These are phyloP conservation scores for Paralagenidium karlingii DNA, from an alignment of 352 stramenopile genomes.

Conservation along the genomic window DNA sequence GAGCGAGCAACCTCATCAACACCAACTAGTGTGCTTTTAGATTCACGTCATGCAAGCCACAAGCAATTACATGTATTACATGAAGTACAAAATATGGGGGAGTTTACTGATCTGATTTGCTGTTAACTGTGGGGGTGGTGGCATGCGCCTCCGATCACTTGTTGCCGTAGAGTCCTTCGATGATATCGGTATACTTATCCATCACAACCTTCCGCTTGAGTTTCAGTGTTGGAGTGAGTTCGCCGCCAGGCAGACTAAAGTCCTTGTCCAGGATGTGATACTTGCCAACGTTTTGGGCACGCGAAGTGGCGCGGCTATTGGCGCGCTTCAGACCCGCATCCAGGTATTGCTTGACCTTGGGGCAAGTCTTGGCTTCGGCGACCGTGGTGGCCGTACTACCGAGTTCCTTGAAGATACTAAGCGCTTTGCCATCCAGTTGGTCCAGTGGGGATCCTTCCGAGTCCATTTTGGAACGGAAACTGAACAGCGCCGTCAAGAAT, in stretches of 20 bases:
- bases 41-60: no score
- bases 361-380: slow-evolving; percentile 41
- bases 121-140: no score
- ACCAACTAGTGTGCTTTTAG: no score
- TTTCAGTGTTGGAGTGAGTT: slow-evolving; percentile 96
- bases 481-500: slow-evolving; percentile 86
- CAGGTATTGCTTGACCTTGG: slow-evolving; percentile 72
- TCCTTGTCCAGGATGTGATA: slow-evolving; percentile 79
- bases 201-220: slow-evolving; percentile 88
- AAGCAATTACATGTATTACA: no score
- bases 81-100: no score
- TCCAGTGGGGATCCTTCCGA: slow-evolving; percentile 71
- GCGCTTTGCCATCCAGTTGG: slow-evolving; percentile 57
- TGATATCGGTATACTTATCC: slow-evolving; percentile 85
- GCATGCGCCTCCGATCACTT: no score
- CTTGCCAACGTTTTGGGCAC: slow-evolving; percentile 78
- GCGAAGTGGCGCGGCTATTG: slow-evolving; percentile 60
- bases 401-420: slow-evolving; percentile 44
- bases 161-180: slow-evolving; percentile 88
- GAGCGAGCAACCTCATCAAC: no score
- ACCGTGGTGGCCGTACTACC: slow-evolving; percentile 57
- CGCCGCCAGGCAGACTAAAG: slow-evolving; percentile 83
- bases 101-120: no score
- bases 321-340: slow-evolving; percentile 64
- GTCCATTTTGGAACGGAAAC: slow-evolving; percentile 70